Evolutionary conservation across 2,329 filamentous ascomycete genomes (phyloP).

Genomic region (Penicillium sp.): DNA sequence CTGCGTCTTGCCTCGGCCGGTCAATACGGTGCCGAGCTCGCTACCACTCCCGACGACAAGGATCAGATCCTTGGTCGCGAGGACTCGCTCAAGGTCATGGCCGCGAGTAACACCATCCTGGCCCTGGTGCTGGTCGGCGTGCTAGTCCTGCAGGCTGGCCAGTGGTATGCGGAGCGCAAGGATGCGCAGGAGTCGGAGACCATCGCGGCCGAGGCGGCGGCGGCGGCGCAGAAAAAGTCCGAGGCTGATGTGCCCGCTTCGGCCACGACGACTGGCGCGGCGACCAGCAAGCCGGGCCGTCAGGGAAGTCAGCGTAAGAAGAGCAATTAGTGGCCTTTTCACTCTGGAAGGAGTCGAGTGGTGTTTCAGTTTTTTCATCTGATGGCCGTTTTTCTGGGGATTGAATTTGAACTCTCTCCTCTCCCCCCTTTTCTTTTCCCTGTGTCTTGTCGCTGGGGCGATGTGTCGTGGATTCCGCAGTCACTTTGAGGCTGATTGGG

Average conservation of each 20-base stretch:
- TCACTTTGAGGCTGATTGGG: too few relatives aligned
- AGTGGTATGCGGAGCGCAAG: slow-evolving; percentile 97
- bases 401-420: background rate
- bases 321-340: slow-evolving; percentile 12
- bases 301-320: slow-evolving; percentile 22
- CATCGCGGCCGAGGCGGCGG: slow-evolving; percentile 34
- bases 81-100: slow-evolving; percentile 83
- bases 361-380: background rate
- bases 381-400: background rate
- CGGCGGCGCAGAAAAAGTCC: slow-evolving; percentile 11
- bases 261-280: slow-evolving; percentile 6
- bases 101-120: slow-evolving; percentile 92
- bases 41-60: slow-evolving; percentile 42
- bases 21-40: slow-evolving; percentile 52
- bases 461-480: too few relatives aligned
- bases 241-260: slow-evolving; percentile 7
- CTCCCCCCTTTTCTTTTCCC: too few relatives aligned
- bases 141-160: slow-evolving; percentile 84
- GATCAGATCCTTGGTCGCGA: slow-evolving; percentile 72
- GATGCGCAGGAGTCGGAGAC: slow-evolving; percentile 72
- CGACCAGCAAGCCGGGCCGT: slow-evolving; percentile 12
- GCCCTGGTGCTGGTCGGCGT: slow-evolving; percentile 89
- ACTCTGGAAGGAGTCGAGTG: too few relatives aligned
- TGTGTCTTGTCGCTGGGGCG: too few relatives aligned
- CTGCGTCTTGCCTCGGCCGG: slow-evolving; percentile 74